A percentile compares a stretch with the other conserved stretches of the same genome.
Evolutionary conservation across 176 grass and related monocot genomes (phyloP).

Genomic region (Saccharum spontaneum): DNA sequence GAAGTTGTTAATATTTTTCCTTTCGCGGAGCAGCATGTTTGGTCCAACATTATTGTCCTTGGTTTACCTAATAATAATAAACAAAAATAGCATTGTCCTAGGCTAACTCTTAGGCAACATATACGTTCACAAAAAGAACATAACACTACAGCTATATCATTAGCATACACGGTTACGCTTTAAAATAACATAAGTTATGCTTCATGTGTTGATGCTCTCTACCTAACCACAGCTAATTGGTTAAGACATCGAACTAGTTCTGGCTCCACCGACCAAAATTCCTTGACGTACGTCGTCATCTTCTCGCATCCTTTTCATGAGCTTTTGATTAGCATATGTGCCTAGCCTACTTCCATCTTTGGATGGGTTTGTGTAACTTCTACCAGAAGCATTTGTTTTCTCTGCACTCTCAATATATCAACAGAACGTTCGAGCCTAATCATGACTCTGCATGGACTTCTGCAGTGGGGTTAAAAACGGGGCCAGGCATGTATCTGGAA

Average conservation of each 20-base stretch:
- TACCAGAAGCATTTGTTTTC: conserved; percentile 36
- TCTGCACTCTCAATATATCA: neutral
- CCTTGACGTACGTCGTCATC: neutral
- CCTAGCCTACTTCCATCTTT: neutral
- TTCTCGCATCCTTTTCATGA: neutral
- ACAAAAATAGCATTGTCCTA: neutral
- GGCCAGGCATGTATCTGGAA: no score
- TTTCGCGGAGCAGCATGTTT: neutral
- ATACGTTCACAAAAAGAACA: neutral
- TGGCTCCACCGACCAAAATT: conserved; percentile 29
- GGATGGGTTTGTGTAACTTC: conserved; percentile 10
- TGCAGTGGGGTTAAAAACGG: neutral
- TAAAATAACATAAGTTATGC: neutral
- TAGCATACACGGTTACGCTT: neutral
- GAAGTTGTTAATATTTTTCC: neutral
- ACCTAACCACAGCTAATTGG: conserved; percentile 26
- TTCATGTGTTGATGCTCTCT: conserved; percentile 3
- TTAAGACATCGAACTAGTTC: neutral
- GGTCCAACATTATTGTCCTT: neutral
- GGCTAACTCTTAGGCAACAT: neutral
- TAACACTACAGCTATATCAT: neutral
- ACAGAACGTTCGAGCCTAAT: conserved; percentile 4
- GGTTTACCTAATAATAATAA: neutral
- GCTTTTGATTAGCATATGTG: conserved; percentile 5
- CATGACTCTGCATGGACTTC: neutral